These are phyloP conservation scores for Immersiella caudata DNA, from an alignment of 495 filamentous ascomycete genomes.

Conservation along the genomic window DNA sequence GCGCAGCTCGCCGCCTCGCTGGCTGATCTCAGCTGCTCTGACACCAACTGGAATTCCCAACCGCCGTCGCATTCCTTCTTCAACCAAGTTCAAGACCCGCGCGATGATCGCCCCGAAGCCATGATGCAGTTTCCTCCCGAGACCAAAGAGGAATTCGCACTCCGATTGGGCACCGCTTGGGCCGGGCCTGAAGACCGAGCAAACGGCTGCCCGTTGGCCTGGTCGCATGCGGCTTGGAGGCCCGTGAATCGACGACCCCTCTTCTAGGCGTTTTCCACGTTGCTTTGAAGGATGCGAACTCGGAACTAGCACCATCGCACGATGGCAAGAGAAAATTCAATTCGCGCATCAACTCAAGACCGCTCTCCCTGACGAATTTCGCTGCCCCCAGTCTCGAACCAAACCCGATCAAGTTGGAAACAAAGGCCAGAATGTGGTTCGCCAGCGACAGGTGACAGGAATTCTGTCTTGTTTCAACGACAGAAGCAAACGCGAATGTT, in stretches of 20 bases:
- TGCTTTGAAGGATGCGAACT: too few species aligned
- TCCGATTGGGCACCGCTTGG: too few species aligned
- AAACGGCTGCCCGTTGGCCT: too few species aligned
- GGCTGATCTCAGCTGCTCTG: too few species aligned
- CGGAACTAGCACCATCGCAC: not conserved
- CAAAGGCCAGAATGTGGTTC: not conserved
- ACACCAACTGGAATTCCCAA: too few species aligned
- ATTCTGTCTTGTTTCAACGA: not conserved
- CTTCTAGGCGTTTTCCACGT: too few species aligned
- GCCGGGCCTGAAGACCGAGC: too few species aligned
- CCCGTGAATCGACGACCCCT: too few species aligned
- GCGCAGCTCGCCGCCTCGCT: too few species aligned
- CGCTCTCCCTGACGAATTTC: not conserved
- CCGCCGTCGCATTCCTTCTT: not conserved
- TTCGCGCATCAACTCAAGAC: not conserved
- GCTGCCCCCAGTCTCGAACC: not conserved
- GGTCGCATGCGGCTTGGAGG: too few species aligned
- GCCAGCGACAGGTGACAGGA: not conserved
- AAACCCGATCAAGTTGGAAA: not conserved
- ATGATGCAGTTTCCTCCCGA: not conserved
- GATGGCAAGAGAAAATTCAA: not conserved
- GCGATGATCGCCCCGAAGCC: not conserved
- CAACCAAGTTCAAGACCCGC: not conserved
- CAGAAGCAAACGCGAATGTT: not conserved
- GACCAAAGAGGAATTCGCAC: not conserved